Evolutionary conservation across 2,329 filamentous ascomycete genomes (phyloP).

Genomic region (Calonectria hongkongensis): DNA sequence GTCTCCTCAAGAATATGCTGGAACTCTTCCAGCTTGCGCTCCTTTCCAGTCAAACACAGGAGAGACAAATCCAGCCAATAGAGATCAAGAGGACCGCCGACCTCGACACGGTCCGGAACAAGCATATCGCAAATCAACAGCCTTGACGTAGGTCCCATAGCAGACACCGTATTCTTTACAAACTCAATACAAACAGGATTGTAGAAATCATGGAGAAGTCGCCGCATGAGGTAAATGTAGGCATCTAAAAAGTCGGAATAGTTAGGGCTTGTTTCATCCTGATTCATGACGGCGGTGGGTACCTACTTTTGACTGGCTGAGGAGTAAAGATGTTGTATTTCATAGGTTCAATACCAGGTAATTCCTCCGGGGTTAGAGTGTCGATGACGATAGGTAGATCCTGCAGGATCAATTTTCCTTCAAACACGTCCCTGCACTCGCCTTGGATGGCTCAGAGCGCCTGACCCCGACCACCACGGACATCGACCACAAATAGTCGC

Average conservation of each 20-base stretch:
- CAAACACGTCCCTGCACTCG: conserved; percentile 51
- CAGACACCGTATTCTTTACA: conserved; percentile 50
- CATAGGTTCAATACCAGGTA: conserved; percentile 52
- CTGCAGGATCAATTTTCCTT: conserved; percentile 56
- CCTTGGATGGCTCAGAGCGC: conserved; percentile 51
- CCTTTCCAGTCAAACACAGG: conserved; percentile 55
- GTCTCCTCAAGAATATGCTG: conserved; percentile 51
- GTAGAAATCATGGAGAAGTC: conserved; percentile 57
- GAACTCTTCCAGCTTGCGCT: conserved; percentile 54
- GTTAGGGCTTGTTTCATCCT: neutral
- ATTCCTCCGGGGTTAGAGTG: conserved; percentile 50
- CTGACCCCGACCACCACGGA: conserved; percentile 56
- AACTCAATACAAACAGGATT: conserved; percentile 51
- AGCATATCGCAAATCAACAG: conserved; percentile 59
- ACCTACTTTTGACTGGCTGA: conserved; percentile 54
- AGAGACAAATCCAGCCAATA: conserved; percentile 55
- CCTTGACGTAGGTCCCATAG: conserved; percentile 54
- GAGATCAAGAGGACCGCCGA: conserved; percentile 47
- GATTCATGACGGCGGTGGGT: neutral
- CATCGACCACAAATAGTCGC: conserved; percentile 55
- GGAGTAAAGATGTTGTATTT: conserved; percentile 52
- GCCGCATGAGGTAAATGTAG: conserved; percentile 56
- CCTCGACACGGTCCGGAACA: conserved; percentile 53
- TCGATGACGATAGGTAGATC: conserved; percentile 57
- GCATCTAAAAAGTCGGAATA: conserved; percentile 44